phyloP scores from a whole-genome alignment of 192 early-diverging fungal species.

The Linnemannia exigua region DNA sequence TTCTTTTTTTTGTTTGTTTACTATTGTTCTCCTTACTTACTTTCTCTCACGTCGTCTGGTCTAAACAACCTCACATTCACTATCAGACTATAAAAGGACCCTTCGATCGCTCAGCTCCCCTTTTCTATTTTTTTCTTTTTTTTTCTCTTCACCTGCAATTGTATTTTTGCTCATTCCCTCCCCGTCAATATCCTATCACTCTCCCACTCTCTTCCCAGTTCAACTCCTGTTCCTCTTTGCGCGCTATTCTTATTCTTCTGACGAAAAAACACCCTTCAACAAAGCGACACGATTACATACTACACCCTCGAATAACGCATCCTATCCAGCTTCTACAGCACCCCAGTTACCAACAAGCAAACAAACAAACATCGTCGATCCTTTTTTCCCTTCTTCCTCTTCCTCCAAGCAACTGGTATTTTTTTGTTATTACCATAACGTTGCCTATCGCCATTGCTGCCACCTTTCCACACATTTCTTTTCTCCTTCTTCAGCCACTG shows the following conservation, averaged over 20 bases:
- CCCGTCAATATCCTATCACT: background rate
- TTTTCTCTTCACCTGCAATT: background rate
- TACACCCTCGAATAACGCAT: slow-evolving; percentile 1
- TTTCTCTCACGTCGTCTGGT: background rate
- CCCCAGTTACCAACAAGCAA: background rate
- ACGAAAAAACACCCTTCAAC: background rate
- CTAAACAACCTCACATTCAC: background rate
- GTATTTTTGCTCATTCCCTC: background rate
- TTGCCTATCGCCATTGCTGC: too few relatives aligned
- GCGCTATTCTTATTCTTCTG: background rate
- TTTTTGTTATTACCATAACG: too few relatives aligned
- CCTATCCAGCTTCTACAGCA: background rate
- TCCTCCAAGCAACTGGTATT: too few relatives aligned
- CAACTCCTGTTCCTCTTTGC: background rate
- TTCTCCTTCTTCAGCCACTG: background rate
- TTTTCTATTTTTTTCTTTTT: background rate
- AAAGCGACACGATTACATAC: background rate
- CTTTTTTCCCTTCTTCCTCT: too few relatives aligned
- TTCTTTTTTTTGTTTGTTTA: background rate
- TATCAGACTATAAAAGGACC: background rate
- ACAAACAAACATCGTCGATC: background rate
- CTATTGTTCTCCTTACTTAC: slow-evolving; percentile 2
- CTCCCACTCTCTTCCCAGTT: background rate
- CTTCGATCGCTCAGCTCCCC: background rate
- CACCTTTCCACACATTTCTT: background rate